Conservation (phyloP, 2,329 filamentous ascomycete genomes). For the Pestalotiopsis fici region DNA sequence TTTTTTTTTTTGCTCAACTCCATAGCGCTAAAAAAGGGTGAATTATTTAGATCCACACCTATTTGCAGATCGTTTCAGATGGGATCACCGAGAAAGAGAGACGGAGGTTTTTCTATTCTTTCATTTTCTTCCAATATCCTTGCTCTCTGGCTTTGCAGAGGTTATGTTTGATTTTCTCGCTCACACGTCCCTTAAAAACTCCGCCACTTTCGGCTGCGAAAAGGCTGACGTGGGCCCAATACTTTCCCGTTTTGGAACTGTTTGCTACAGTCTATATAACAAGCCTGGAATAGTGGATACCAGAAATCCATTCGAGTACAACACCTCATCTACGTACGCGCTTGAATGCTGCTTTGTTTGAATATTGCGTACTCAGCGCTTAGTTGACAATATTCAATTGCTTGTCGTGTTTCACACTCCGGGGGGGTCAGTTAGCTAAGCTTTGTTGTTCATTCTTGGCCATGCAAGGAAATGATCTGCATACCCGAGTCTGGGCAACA, state of each 20-base stretch:
- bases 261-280: not conserved
- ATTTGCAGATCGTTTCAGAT: not conserved
- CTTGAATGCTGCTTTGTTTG: too few species aligned
- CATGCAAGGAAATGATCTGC: not conserved
- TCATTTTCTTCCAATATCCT: not conserved
- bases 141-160: too few species aligned
- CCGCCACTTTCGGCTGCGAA: not conserved
- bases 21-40: not conserved
- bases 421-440: not conserved
- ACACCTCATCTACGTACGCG: not conserved
- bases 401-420: too few species aligned
- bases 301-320: not conserved
- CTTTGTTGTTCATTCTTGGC: not conserved
- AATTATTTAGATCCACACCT: not conserved
- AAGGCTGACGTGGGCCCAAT: not conserved
- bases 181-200: not conserved
- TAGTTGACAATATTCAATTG: too few species aligned
- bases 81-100: not conserved
- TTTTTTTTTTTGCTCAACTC: not conserved
- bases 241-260: not conserved
- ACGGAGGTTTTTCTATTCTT: not conserved
- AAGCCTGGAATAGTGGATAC: not conserved
- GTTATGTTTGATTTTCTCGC: not conserved
- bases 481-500: not conserved
- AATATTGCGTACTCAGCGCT: too few species aligned